These are phyloP conservation scores for Stagonosporopsis cucurbitacearum DNA, from an alignment of 2,329 filamentous ascomycete genomes.

Conservation along the genomic window DNA sequence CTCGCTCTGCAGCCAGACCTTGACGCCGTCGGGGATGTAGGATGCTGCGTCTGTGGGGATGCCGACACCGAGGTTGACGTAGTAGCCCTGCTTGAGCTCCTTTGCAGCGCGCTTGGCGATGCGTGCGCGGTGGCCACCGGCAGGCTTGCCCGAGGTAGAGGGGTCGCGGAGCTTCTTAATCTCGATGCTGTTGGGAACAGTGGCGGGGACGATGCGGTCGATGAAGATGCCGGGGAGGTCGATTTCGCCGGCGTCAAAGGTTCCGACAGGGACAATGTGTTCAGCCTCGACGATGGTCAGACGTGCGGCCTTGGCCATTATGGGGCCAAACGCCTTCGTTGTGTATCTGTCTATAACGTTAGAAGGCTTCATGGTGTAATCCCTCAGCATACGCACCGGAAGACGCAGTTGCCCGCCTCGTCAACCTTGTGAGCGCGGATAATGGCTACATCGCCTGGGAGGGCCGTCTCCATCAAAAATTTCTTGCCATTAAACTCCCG, in stretches of 20 bases:
- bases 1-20: slow-evolving; percentile 68
- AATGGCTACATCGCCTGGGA: slow-evolving; percentile 78
- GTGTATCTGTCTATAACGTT: slow-evolving; percentile 37
- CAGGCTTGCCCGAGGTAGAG: slow-evolving; percentile 23
- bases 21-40: slow-evolving; percentile 65
- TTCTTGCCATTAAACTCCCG: slow-evolving; percentile 74
- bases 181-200: slow-evolving; percentile 78
- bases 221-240: slow-evolving; percentile 93
- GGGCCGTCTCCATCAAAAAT: slow-evolving; percentile 79
- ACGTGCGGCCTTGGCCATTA: slow-evolving; percentile 88
- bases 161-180: slow-evolving; percentile 44
- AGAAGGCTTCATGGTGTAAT: background rate
- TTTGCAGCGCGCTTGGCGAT: slow-evolving; percentile 85
- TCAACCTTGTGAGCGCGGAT: slow-evolving; percentile 78
- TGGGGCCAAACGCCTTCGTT: slow-evolving; percentile 47
- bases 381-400: slow-evolving; percentile 52
- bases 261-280: slow-evolving; percentile 86
- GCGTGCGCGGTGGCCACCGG: slow-evolving; percentile 64
- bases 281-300: slow-evolving; percentile 95
- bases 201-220: slow-evolving; percentile 84
- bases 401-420: slow-evolving; percentile 76
- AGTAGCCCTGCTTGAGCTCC: slow-evolving; percentile 95
- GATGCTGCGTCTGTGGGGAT: slow-evolving; percentile 90
- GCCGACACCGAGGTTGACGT: slow-evolving; percentile 88
- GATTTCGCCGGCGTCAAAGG: slow-evolving; percentile 81